A percentile compares a stretch with the other conserved stretches of the same genome.
Conservation (phyloP, 1,284 basidiomycete genomes). For the Lignosus rhinocerotis region DNA sequence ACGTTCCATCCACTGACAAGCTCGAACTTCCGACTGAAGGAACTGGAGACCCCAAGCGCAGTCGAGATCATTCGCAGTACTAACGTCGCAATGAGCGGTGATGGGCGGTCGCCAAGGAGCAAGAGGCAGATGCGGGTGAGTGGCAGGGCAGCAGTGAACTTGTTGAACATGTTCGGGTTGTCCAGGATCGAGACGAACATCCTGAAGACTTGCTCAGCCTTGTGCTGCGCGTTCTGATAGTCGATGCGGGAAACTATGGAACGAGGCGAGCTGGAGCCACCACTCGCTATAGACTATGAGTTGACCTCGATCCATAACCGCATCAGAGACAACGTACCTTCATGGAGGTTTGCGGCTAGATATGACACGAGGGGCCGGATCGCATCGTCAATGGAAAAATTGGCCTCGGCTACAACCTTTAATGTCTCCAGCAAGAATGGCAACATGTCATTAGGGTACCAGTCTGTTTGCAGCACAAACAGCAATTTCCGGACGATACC, state of each 20-base stretch:
- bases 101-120: slow-evolving; percentile 69
- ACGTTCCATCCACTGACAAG: slow-evolving; percentile 75
- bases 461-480: slow-evolving; percentile 78
- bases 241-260: slow-evolving; percentile 59
- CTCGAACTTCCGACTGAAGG: slow-evolving; percentile 74
- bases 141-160: slow-evolving; percentile 69
- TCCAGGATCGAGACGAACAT: slow-evolving; percentile 59
- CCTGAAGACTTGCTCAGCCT: slow-evolving; percentile 63
- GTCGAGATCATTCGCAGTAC: slow-evolving; percentile 62
- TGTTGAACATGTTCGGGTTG: slow-evolving; percentile 52
- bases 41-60: slow-evolving; percentile 50
- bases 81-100: slow-evolving; percentile 56
- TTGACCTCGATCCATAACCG: background rate
- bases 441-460: slow-evolving; percentile 62
- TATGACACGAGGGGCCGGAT: slow-evolving; percentile 88
- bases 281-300: slow-evolving; percentile 23
- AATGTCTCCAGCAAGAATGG: slow-evolving; percentile 62
- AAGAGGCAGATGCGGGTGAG: slow-evolving; percentile 73
- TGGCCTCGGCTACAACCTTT: slow-evolving; percentile 53
- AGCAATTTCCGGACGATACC: slow-evolving; percentile 77
- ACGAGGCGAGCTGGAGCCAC: slow-evolving; percentile 48
- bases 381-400: slow-evolving; percentile 68
- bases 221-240: slow-evolving; percentile 46
- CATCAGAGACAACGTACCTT: slow-evolving; percentile 46
- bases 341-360: slow-evolving; percentile 80